These are phyloP conservation scores for Quercus parvula DNA, from an alignment of 306 rosid species.

Conservation along the genomic window DNA sequence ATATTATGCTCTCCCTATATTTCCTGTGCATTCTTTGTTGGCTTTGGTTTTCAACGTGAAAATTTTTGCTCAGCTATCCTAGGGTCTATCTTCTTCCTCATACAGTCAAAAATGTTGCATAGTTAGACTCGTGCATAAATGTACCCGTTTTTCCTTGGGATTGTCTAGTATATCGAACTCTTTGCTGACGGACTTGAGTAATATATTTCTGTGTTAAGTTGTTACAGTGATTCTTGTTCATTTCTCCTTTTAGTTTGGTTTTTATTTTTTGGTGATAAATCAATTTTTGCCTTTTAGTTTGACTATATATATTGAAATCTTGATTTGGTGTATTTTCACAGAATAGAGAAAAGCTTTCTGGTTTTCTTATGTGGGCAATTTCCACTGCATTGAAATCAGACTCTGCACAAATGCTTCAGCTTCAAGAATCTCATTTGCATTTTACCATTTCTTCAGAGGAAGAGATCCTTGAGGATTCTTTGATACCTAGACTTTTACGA, in stretches of 20 bases:
- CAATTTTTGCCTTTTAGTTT: neutral
- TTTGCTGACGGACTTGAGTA: neutral
- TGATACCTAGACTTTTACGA: conserved; percentile 54
- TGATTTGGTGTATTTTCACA: conserved; percentile 26
- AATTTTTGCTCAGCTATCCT: neutral
- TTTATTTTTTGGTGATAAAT: neutral
- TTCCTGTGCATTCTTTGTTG: neutral
- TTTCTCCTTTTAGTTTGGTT: neutral
- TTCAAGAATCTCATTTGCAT: conserved; percentile 29
- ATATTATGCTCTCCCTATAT: neutral
- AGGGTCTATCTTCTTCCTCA: neutral
- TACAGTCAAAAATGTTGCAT: neutral
- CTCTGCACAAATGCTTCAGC: conserved; percentile 33
- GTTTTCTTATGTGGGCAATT: conserved; percentile 69
- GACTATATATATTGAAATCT: conserved; percentile 1
- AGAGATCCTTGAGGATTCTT: conserved; percentile 33
- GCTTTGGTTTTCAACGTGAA: neutral
- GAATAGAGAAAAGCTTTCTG: conserved; percentile 57
- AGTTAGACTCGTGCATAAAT: neutral
- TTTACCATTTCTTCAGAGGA: conserved; percentile 27
- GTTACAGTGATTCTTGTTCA: neutral
- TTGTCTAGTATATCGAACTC: neutral
- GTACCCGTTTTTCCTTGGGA: neutral
- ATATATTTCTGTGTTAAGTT: neutral
- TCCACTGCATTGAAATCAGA: conserved; percentile 53